phyloP scores from a whole-genome alignment of 345 rosid genomes.

The Salix purpurea region DNA sequence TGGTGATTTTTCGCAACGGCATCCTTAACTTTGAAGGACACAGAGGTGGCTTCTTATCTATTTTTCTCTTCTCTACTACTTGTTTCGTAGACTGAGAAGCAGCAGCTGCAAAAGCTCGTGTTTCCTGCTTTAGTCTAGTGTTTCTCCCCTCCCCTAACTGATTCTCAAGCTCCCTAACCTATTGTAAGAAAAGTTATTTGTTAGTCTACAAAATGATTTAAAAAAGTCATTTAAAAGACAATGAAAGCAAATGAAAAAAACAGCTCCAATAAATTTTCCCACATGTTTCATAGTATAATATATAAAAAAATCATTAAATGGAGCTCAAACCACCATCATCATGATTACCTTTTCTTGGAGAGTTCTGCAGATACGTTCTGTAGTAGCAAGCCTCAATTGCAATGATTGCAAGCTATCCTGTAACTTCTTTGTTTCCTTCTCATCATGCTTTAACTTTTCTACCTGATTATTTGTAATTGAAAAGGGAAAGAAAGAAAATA shows the following conservation, averaged over 20 bases:
- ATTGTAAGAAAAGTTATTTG: neutral
- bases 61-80: slow-evolving; percentile 34
- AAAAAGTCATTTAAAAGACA: neutral
- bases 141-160: slow-evolving; percentile 41
- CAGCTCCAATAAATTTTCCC: neutral
- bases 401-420: slow-evolving; percentile 74
- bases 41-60: slow-evolving; percentile 68
- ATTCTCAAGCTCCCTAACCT: slow-evolving; percentile 84
- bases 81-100: slow-evolving; percentile 43
- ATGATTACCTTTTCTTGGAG: slow-evolving; percentile 80
- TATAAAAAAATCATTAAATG: neutral
- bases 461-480: too few relatives aligned
- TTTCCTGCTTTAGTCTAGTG: slow-evolving; percentile 79
- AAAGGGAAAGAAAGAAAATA: neutral
- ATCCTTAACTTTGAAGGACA: slow-evolving; percentile 61
- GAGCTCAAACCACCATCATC: neutral
- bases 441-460: too few relatives aligned
- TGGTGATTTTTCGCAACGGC: slow-evolving; percentile 74
- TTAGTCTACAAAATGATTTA: neutral
- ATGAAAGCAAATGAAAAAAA: neutral
- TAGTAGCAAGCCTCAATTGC: slow-evolving; percentile 74
- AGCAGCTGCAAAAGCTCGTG: slow-evolving; percentile 45
- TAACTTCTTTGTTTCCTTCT: too few relatives aligned
- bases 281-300: slow-evolving; percentile 6
- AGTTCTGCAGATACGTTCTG: slow-evolving; percentile 63